These are phyloP conservation scores for Luvunga scandens DNA, from an alignment of 345 rosid species.

Conservation along the genomic window DNA sequence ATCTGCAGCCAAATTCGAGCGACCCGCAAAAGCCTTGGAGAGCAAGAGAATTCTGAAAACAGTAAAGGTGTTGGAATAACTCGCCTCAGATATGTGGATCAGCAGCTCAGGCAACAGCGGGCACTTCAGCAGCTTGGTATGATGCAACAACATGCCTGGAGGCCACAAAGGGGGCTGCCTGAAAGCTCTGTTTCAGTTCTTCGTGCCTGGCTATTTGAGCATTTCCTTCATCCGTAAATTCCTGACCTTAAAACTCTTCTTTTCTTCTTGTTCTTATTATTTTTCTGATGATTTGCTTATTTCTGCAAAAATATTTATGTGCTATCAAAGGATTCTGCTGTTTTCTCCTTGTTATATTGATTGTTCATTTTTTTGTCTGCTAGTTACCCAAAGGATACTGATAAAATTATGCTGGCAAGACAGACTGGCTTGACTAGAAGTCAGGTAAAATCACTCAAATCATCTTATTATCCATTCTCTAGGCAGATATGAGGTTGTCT, in stretches of 20 bases:
- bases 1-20: conserved; percentile 67
- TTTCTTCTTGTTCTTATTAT: not conserved
- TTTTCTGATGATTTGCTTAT: not conserved
- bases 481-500: not conserved
- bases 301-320: not conserved
- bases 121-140: conserved; percentile 90
- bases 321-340: too few species aligned
- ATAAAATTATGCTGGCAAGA: conserved; percentile 94
- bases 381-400: conserved; percentile 98
- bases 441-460: conserved; percentile 52
- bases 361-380: conserved; percentile 3
- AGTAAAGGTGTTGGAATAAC: conserved; percentile 68
- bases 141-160: conserved; percentile 91
- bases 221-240: conserved; percentile 95
- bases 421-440: conserved; percentile 96
- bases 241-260: not conserved
- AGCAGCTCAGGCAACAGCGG: conserved; percentile 89
- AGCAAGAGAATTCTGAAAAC: conserved; percentile 64
- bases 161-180: conserved; percentile 96
- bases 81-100: conserved; percentile 86
- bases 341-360: not conserved
- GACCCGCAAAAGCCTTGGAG: conserved; percentile 73
- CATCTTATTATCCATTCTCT: not conserved
- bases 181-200: conserved; percentile 87
- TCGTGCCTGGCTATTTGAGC: conserved; percentile 99